Base-by-base conservation (phyloP, 306 rosid genomes). In the Lablab purpureus region DNA sequence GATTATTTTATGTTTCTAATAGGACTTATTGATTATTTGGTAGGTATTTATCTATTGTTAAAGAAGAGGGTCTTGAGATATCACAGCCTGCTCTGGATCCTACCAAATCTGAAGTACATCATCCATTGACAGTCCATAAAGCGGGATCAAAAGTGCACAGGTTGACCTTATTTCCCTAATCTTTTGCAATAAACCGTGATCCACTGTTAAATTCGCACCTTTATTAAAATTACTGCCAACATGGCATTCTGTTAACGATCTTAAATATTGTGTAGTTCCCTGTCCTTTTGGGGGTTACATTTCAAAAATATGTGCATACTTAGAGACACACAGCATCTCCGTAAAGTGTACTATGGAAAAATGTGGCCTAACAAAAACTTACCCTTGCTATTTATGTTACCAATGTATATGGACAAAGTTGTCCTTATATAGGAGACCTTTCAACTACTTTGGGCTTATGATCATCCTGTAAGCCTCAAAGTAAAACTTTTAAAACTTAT, bases 61-160 rank as follows among this genome's bases (percentile, higher is more conserved):
- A 83, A 83, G 93, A 88, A 67, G 99, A 92, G 86, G 97, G 90
- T 73, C 93, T 94, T 19, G 95, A 92, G 88, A 92, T 94, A 89
- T 94, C 99, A 71, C 99, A 94, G 90, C 99, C 99, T 37, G 99
- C 92, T 30, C 91, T 94, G 67, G 99, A 92, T 87, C 93, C 90
- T 45, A 75, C 18, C 45, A 91, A 94, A 87, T 94, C 99, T 41
- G 94, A 87, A 63, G 89, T 94, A 55, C 94, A 94, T 87, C 97
- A 94, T 83, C 87, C 90, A 32, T 85, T 94, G 62, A 92, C 99
- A 23, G 90, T 85, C 64, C 97, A 88, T n/a, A 81, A 10, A 79
- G 81, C 77, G 41, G 79, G 90, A 75, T 87, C 91, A 17, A 94
- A 72, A 89, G 95, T 89, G 54, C 99, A 94, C 90, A 91, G 99